Base-by-base conservation (phyloP, 495 filamentous ascomycete genomes). In the Lophium mytilinum region DNA sequence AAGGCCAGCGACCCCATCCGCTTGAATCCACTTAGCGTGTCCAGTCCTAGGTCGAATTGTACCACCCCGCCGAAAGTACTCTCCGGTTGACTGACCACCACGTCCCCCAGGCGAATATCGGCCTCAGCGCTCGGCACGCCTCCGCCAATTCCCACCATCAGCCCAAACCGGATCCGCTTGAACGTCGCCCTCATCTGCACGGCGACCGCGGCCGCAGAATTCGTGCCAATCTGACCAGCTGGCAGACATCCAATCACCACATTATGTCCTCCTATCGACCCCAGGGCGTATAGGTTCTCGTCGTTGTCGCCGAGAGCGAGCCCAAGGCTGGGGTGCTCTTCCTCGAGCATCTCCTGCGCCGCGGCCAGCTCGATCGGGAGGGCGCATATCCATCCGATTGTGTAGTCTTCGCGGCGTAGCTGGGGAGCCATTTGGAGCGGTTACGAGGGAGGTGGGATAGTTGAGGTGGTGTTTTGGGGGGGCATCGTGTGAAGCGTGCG, bases 121-220 rank as follows among this genome's bases (percentile, higher is more conserved):
- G 41, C 24, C 37, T 53, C 33, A 14, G 35, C 45, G 37, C 56
- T 55, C 0, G 71, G 69, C 14, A 75, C 63, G 6, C 73, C 74
- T 17, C 74, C 73, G 11, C 74, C 71, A 46, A 78, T 76, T 1
- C 75, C 74, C 1, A 78, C 71, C 65, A 76, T 67, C 1, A 78
- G 58, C 11, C 71, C 65, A 24, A 71, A 66, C 53, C 53, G 59
- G 49, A 78, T 64, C 19, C 66, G 54, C 17, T 62, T 62, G 56
- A 78, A 78, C 24, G 59, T 76, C 11, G 48, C 42, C 9, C 18
- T 52, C 68, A 76, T 69, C 3, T 63, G 45, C n/a, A 40, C 57
- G 1, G 70, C 69, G 7, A 71, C 64, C 2, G 55, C 56, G 10
- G 68, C 66, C 10, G 74, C 69, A 37, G 65, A 60, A 4, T 35